Percentiles rank a stretch among this genome's conserved stretches.
phyloP scores from a whole-genome alignment of 805 yeast genomes.

The Lipomyces lipofer region DNA sequence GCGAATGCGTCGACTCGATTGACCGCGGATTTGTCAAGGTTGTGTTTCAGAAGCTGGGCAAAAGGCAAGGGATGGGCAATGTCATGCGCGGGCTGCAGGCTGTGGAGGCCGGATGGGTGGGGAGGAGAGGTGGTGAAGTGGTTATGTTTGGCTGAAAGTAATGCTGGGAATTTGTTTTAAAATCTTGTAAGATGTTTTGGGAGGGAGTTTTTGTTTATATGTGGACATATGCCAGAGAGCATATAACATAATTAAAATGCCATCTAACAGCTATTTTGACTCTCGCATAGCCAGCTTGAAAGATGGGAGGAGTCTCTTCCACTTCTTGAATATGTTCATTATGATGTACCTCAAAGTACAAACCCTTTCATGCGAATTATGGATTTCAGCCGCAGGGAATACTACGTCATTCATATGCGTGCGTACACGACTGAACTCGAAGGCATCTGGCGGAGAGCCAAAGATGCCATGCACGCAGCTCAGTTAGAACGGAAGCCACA shows the following conservation, averaged over 20 bases:
- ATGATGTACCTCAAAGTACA: no score
- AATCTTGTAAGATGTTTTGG: not conserved
- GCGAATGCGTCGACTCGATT: constrained; percentile 27
- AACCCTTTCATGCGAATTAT: no score
- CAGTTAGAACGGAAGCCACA: no score
- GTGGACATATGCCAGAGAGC: not conserved
- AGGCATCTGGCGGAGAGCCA: no score
- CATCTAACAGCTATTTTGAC: no score
- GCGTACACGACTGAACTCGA: no score
- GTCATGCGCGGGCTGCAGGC: constrained; percentile 23
- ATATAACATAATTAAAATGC: not conserved
- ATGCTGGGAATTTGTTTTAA: not conserved
- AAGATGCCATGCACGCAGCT: no score
- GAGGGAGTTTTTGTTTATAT: not conserved
- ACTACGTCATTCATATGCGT: no score
- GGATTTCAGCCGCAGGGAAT: no score
- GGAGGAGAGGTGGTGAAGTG: constrained; percentile 8
- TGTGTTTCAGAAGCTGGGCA: constrained; percentile 26
- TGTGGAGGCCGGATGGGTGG: constrained; percentile 27
- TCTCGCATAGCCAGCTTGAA: not conserved
- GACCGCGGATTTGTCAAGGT: constrained; percentile 31
- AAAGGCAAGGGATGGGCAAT: constrained; percentile 30
- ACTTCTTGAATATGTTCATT: no score
- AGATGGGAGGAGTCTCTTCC: not conserved
- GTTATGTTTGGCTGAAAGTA: constrained; percentile 22